A percentile compares a stretch with the other conserved stretches of the same genome.
phyloP scores from a whole-genome alignment of 169 alveolate species.

The Eimeria falciformis region DNA sequence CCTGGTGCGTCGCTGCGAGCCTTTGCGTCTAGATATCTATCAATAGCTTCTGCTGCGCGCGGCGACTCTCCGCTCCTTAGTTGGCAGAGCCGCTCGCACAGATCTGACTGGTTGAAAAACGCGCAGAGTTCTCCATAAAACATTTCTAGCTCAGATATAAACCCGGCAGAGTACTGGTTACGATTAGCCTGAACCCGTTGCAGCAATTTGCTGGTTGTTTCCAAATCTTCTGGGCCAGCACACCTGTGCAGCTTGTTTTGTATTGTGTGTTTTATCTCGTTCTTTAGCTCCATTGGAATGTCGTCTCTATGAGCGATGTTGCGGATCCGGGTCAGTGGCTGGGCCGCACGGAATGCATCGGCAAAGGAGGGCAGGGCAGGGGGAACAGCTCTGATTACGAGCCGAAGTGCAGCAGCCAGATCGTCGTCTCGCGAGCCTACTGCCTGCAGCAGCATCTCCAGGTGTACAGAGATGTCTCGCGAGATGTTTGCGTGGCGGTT shows the following conservation, averaged over 20 bases:
- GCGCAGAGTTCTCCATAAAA: constrained; percentile 58
- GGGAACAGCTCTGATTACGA: constrained; percentile 72
- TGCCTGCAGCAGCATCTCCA: constrained; percentile 68
- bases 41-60: constrained; percentile 18
- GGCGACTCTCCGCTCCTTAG: background rate
- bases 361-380: constrained; percentile 79
- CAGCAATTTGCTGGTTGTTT: constrained; percentile 46
- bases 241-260: constrained; percentile 83
- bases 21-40: constrained; percentile 51
- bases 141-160: constrained; percentile 50
- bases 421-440: constrained; percentile 18
- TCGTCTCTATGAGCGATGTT: constrained; percentile 82
- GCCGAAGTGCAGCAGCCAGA: constrained; percentile 74
- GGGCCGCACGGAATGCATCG: constrained; percentile 77
- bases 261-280: constrained; percentile 70
- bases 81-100: constrained; percentile 45
- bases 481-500: constrained; percentile 77
- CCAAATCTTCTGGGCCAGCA: constrained; percentile 80
- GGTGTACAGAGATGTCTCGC: constrained; percentile 71
- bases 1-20: constrained; percentile 49
- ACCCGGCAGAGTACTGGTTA: constrained; percentile 14
- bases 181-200: constrained; percentile 48
- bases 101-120: constrained; percentile 65
- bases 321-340: constrained; percentile 82
- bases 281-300: constrained; percentile 72